Base-by-base conservation (phyloP, 169 alveolate species). In the Cryptosporidium muris region DNA sequence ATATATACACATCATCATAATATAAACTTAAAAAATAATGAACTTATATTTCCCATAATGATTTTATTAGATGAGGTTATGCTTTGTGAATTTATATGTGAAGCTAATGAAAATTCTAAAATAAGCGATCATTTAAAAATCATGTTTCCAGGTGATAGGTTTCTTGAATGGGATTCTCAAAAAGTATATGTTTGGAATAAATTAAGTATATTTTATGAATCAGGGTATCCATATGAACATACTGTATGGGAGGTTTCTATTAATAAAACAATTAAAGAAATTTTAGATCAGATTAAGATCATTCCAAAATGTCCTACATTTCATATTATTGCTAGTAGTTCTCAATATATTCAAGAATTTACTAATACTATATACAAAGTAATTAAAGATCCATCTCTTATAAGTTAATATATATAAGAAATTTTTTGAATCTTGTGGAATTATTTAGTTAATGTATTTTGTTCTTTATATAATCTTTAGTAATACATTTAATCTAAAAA, bases 51-150 rank as follows among this genome's bases (percentile, higher is more conserved):
- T 60, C 85, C 85, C 11, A 47, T 74, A 58, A 42, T 74, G 9
- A 49, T 74, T 34, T 74, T 74, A 42, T 60, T 74, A 63, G 85
- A 74, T 60, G 85, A 74, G 43, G 74, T 68, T 34, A 74, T 74
- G 85, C 47, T 74, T 4, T 74, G 85, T 16, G 85, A 74, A 49
- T 74, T 74, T 34, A 74, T 74, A 11, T 74, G 85, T 60, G 85
- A 74, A 48, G 85, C 74, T 5, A 54, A 16, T 11, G 85, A 74
- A 64, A 58, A 25, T 12, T 74, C 85, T 9, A 56, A 37, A 14
- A 14, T 74, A 51, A 2, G 37, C 6, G 85, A 74, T 36, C 85
- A 74, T 36, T 53, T 74, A 8, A 58, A 74, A 51, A 49, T 74
- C n/a, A 74, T 74, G 85, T 74, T 74, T 58, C 85, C 85, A 6